A percentile compares a stretch with the other conserved stretches of the same genome.
Evolutionary conservation across 2,329 filamentous ascomycete genomes (phyloP).

Genomic region (Reticulascus tulasneorum): DNA sequence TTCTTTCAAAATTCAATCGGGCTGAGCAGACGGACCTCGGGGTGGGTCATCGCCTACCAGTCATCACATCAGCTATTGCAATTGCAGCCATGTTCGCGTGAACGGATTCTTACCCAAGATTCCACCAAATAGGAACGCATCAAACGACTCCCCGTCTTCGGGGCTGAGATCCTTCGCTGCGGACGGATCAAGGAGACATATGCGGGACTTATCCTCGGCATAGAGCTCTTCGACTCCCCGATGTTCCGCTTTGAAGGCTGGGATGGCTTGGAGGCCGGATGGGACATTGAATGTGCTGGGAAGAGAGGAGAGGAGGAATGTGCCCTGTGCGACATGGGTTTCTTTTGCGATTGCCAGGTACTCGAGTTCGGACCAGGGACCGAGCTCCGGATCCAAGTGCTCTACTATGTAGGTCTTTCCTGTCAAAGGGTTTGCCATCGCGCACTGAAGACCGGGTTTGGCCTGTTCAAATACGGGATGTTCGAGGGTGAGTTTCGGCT

Average conservation of each 20-base stretch:
- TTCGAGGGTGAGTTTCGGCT: no score
- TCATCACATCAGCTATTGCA: background rate
- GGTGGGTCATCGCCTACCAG: constrained; percentile 82
- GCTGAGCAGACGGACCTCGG: constrained; percentile 57
- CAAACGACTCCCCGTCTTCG: constrained; percentile 76
- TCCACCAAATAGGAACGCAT: constrained; percentile 91
- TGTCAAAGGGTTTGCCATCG: no score
- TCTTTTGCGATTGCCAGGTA: constrained; percentile 85
- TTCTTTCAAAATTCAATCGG: constrained; percentile 3
- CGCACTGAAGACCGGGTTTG: no score
- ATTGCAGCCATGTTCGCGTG: constrained; percentile 11
- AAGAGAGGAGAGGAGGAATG: constrained; percentile 80
- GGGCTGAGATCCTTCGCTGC: constrained; percentile 78
- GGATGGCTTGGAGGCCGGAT: constrained; percentile 46
- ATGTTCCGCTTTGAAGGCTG: constrained; percentile 67
- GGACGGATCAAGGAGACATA: constrained; percentile 86
- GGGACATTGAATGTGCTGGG: constrained; percentile 66
- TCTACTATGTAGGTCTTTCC: constrained; percentile 87
- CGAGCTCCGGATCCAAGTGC: constrained; percentile 92
- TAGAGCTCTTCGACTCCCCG: constrained; percentile 82
- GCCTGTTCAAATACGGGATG: no score
- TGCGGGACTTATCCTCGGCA: constrained; percentile 63
- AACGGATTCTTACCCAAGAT: constrained; percentile 67
- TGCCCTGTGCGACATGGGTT: constrained; percentile 60
- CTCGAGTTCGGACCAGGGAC: constrained; percentile 90